Base-by-base conservation (phyloP, 2,329 filamentous ascomycete genomes). In the Colletotrichum destructivum region DNA sequence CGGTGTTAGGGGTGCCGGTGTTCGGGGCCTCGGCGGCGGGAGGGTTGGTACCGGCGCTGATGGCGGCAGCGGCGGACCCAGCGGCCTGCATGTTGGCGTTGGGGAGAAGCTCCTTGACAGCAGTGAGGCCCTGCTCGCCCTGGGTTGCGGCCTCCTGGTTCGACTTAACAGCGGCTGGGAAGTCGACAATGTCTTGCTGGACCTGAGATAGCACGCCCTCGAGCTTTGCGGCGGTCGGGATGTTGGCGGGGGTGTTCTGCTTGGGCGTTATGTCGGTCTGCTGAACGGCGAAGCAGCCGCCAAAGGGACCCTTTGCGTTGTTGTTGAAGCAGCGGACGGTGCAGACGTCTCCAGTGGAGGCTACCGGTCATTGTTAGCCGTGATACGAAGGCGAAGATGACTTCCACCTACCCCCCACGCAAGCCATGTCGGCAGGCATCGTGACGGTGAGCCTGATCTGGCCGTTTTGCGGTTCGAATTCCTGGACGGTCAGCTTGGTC, bases 241-340 rank as follows among this genome's bases (percentile, higher is more conserved):
- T 86, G 57, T 80, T 82, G 51, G 79, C 75, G 1, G 86, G 80
- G 1, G 79, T 83, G 80, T 88, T 88, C 65, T 77, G 78, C 65
- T 79, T 84, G 54, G 83, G 72, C 0, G 78, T 75, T 6, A 75
- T 76, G 74, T 89, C 88, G 38, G 81, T 81, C 76, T 91, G 89
- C 78, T 89, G 86, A 18, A 90, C 84, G 2, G 88, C 81, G 77
- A 90, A 86, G 79, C 89, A 91, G 60, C 88, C 86, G 52, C 87
- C 87, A 67, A 90, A 90, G 16, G 88, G 87, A 4, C 88, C 88
- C 7, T 87, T 87, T 2, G 85, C 79, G 11, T 88, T 87, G 60
- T 85, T 87, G 81, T 91, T 91, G 40, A 87, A 83, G 82, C 89
- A 91, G 35, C 89, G 85, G n/a, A 91, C 82, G 1, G 88, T 90